These are phyloP conservation scores for Curvularia spicifera DNA, from an alignment of 2,329 filamentous ascomycete genomes.

Conservation along the genomic window DNA sequence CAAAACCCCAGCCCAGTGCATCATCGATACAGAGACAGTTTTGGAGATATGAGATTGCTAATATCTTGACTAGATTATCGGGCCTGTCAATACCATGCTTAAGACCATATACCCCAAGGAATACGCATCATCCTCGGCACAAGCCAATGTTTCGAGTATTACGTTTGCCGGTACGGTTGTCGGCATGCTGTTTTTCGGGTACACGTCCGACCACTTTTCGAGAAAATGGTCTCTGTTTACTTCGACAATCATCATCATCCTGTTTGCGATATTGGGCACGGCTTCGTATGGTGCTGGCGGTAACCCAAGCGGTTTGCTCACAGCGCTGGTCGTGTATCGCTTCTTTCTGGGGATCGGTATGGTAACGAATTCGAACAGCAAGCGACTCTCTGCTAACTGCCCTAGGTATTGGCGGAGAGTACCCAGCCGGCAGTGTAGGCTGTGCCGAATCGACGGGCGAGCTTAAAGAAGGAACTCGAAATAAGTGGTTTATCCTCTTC, in stretches of 20 bases:
- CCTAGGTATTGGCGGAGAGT: slow-evolving; percentile 76
- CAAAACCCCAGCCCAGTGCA: slow-evolving; percentile 6
- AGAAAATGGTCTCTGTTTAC: slow-evolving; percentile 80
- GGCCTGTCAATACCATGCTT: slow-evolving; percentile 82
- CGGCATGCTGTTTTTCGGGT: slow-evolving; percentile 81
- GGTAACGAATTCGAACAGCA: not conserved
- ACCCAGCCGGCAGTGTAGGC: slow-evolving; percentile 82
- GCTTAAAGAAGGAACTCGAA: slow-evolving; percentile 78
- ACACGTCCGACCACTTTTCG: slow-evolving; percentile 81
- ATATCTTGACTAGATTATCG: slow-evolving; percentile 69
- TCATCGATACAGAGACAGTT: not conserved
- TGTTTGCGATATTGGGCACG: slow-evolving; percentile 81
- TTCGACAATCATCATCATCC: slow-evolving; percentile 81
- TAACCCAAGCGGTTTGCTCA: slow-evolving; percentile 72
- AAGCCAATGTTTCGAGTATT: slow-evolving; percentile 78
- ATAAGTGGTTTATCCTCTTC: slow-evolving; percentile 82
- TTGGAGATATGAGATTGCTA: slow-evolving; percentile 13
- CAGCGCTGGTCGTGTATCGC: slow-evolving; percentile 79
- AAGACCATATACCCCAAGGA: slow-evolving; percentile 68
- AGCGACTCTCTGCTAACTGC: not conserved
- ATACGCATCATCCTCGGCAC: slow-evolving; percentile 73
- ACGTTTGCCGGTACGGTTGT: slow-evolving; percentile 87
- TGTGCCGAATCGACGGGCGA: slow-evolving; percentile 85
- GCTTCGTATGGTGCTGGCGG: slow-evolving; percentile 78
- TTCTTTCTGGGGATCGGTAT: slow-evolving; percentile 71